Evolutionary conservation across 306 rosid genomes (phyloP).

Genomic region (barrel medic (Medicago truncatula)): DNA sequence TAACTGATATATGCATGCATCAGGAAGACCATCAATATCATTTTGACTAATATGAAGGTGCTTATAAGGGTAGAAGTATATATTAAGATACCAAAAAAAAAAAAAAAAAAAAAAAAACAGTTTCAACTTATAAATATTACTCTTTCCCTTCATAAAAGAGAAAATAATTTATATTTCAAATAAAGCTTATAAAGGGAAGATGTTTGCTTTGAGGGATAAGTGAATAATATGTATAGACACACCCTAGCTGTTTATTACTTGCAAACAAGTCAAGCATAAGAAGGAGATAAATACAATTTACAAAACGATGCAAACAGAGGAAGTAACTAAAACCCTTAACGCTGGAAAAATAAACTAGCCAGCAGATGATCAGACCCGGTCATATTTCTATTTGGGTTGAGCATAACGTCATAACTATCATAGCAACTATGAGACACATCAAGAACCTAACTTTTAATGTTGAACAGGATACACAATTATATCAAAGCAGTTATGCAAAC

Average conservation of each 20-base stretch:
- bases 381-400: neutral
- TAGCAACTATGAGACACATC: constrained; percentile 1
- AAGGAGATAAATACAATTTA: constrained; percentile 8
- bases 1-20: constrained; percentile 24
- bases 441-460: constrained; percentile 16
- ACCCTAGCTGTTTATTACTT: constrained; percentile 11
- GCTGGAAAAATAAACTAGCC: neutral
- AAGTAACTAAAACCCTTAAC: constrained; percentile 4
- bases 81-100: constrained; percentile 13
- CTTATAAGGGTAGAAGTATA: constrained; percentile 11
- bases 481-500: neutral
- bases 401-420: constrained; percentile 13
- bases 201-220: constrained; percentile 1
- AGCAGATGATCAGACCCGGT: neutral
- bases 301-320: neutral
- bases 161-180: constrained; percentile 30
- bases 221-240: constrained; percentile 17
- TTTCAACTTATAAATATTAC: constrained; percentile 19
- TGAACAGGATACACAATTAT: constrained; percentile 9
- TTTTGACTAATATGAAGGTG: constrained; percentile 27
- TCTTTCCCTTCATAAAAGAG: constrained; percentile 30
- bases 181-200: constrained; percentile 7
- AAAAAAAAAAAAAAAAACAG: neutral
- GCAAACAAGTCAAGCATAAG: constrained; percentile 20
- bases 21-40: constrained; percentile 27